Base-by-base conservation (phyloP, 306 rosid species). In the Adenanthera pavonina region DNA sequence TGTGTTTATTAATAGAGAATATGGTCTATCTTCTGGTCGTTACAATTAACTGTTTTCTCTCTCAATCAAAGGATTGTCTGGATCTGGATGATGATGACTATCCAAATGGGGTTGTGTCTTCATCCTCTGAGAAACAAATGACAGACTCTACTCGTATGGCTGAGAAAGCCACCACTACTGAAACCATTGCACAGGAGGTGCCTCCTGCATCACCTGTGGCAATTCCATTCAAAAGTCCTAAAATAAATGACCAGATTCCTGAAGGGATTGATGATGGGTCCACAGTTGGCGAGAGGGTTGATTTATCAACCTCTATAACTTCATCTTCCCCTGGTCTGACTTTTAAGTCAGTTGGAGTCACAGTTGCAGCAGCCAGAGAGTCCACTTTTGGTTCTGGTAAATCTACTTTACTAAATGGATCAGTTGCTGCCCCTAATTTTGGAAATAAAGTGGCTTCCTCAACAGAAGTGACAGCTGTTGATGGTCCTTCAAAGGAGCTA, bases 21-120 rank as follows among this genome's bases (percentile, higher is more conserved):
- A 53, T 40, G 3, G 73, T 56, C 47, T 56, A 25, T 49, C 75
- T 12, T 80, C 46, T 77, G 65, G 35, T 44, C 65, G 17, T 85
- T 68, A 73, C 78, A 59, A 43, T 41, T 78, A 46, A 15, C 65
- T 78, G 17, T 65, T 13, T 11, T 67, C 61, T 33, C 76, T 20
- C 51, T 84, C 67, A 25, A 25, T 81, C 57, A 20, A 48, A 93
- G 94, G 89, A 90, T 88, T 92, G 34, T 88, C 70, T 89, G 86
- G 98, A 95, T 79, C 82, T 91, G 83, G 97, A 91, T 72, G 97
- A 91, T 36, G 92, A 88, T 59, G 87, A 71, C 75, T 60, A 77
- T 86, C 75, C 88, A 16, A 85, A 87, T 67, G 91, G 92, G 56
- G 72, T 72, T 43, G 66, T 69, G 40, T 72, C 89, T 70, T 87